These are phyloP conservation scores for Mortierella sp. DNA, from an alignment of 371 early-diverging fungal species.

Conservation along the genomic window DNA sequence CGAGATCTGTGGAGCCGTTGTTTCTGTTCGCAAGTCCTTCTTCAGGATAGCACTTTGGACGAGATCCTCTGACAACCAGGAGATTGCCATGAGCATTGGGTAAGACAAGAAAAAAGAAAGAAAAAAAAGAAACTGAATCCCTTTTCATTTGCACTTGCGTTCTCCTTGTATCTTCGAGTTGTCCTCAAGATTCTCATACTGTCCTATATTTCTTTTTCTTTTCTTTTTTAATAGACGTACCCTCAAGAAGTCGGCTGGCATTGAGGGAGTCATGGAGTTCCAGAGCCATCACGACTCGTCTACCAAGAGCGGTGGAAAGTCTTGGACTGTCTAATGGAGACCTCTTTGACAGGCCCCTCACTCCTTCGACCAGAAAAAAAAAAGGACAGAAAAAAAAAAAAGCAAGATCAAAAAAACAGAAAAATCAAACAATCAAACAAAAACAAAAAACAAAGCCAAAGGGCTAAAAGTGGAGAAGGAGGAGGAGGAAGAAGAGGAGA, in stretches of 20 bases:
- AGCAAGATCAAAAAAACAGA: too few relatives aligned
- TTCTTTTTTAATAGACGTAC: conserved; percentile 28
- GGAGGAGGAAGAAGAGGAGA: background rate
- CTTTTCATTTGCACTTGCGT: background rate
- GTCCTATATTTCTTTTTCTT: background rate
- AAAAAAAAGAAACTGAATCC: background rate
- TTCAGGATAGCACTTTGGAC: conserved; percentile 95
- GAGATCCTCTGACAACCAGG: conserved; percentile 74
- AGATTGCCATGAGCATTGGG: conserved; percentile 73
- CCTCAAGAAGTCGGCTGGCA: conserved; percentile 39
- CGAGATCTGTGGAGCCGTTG: conserved; percentile 93
- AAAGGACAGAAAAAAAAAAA: too few relatives aligned
- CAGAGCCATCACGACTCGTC: conserved; percentile 41
- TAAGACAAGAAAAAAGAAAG: conserved; percentile 49
- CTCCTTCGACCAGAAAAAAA: too few relatives aligned
- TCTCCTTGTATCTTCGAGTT: background rate
- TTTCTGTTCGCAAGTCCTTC: conserved; percentile 83
- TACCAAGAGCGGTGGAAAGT: conserved; percentile 29
- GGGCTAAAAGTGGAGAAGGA: background rate
- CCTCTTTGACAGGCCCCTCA: background rate
- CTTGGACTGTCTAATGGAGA: conserved; percentile 46
- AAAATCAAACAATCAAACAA: too few relatives aligned
- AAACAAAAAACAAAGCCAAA: background rate
- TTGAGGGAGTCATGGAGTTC: conserved; percentile 42
- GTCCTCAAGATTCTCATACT: background rate